phyloP scores from a whole-genome alignment of 306 rosid genomes.

The Acacia crassicarpa region DNA sequence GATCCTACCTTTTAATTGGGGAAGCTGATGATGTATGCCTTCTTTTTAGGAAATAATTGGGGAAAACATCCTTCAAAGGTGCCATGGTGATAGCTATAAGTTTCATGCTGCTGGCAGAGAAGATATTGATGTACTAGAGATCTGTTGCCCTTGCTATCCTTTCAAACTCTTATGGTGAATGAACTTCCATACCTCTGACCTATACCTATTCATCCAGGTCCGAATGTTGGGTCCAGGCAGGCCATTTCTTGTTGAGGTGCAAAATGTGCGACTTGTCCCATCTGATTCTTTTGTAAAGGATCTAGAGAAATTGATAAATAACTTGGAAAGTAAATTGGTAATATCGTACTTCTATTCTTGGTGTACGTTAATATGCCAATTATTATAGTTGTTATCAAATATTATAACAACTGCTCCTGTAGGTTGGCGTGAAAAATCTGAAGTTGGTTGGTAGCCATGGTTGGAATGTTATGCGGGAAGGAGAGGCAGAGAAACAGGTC shows the following conservation, averaged over 20 bases:
- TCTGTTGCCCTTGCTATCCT: constrained; percentile 21
- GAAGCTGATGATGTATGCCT: constrained; percentile 37
- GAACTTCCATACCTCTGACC: constrained; percentile 34
- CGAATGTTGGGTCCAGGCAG: constrained; percentile 96
- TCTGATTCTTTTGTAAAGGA: constrained; percentile 51
- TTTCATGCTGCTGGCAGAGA: constrained; percentile 99
- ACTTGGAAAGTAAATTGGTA: constrained; percentile 69
- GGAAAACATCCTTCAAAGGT: constrained; percentile 59
- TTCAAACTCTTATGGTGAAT: constrained; percentile 15
- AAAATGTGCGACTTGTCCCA: constrained; percentile 63
- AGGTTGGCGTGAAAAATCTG: constrained; percentile 83
- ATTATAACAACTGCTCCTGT: constrained; percentile 30
- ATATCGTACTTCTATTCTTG: constrained; percentile 26
- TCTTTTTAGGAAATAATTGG: constrained; percentile 79
- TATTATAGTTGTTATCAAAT: constrained; percentile 23
- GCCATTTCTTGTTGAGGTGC: constrained; percentile 92
- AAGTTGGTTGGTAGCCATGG: constrained; percentile 71
- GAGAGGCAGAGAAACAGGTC: constrained; percentile 98
- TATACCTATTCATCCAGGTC: constrained; percentile 54
- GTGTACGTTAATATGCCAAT: constrained; percentile 16
- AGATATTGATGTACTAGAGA: constrained; percentile 78
- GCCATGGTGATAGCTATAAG: constrained; percentile 81
- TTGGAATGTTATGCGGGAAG: constrained; percentile 87
- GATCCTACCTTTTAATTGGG: constrained; percentile 20
- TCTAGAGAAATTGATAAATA: constrained; percentile 63